Percentiles rank a stretch among this genome's conserved stretches.
Evolutionary conservation across 345 rosid species (phyloP).

Genomic region (Garcia nutans): DNA sequence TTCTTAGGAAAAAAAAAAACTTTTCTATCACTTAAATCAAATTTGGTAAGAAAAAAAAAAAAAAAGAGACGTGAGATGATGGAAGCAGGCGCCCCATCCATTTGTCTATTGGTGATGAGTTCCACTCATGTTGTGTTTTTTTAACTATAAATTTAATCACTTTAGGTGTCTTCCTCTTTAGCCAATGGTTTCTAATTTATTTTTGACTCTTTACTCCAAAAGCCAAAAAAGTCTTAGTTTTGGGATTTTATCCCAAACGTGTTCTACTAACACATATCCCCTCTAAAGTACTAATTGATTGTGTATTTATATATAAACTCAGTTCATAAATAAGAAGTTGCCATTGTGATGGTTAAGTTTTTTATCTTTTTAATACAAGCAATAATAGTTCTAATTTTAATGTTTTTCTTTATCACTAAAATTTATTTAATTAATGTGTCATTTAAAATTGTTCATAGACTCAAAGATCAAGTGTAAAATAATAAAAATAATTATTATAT

Average conservation of each 20-base stretch:
- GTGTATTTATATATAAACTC: no score
- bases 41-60: slow-evolving; percentile 5
- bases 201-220: no score
- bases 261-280: slow-evolving; percentile 13
- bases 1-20: slow-evolving; percentile 18
- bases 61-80: slow-evolving; percentile 12
- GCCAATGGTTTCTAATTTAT: background rate
- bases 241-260: slow-evolving; percentile 17
- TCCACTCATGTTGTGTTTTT: slow-evolving; percentile 20
- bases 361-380: no score
- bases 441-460: no score
- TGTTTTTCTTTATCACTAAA: no score
- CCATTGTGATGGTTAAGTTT: no score
- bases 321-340: no score
- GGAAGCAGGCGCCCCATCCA: slow-evolving; percentile 30
- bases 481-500: no score
- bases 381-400: no score
- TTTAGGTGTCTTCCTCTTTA: slow-evolving; percentile 22
- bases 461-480: no score
- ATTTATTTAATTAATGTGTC: no score
- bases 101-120: slow-evolving; percentile 29
- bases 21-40: slow-evolving; percentile 20
- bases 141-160: background rate
- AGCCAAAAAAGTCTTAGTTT: background rate
- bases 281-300: background rate